phyloP scores from a whole-genome alignment of 2,329 filamentous ascomycete genomes.

The Diaporthe eres region DNA sequence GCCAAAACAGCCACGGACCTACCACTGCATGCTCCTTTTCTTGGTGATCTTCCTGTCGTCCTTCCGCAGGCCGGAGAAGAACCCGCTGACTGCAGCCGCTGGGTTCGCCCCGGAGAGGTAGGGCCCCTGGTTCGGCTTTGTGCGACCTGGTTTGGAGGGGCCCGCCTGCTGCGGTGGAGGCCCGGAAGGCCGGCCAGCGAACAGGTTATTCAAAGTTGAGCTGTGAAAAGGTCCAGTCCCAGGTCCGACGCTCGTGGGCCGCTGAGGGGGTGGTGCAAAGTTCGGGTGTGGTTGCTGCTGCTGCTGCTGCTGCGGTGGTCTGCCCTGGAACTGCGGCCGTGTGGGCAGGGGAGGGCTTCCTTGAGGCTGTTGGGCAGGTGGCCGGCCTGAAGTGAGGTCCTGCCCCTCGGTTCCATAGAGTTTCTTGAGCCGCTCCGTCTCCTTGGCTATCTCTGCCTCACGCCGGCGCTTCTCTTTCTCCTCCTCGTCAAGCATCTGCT shows the following conservation, averaged over 20 bases:
- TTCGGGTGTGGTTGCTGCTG: constrained; percentile 46
- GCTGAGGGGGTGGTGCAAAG: constrained; percentile 44
- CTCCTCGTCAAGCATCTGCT: constrained; percentile 77
- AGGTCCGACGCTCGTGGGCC: constrained; percentile 65
- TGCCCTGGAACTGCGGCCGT: constrained; percentile 40
- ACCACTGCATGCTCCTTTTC: constrained; percentile 54
- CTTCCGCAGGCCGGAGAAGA: constrained; percentile 46
- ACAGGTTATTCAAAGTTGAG: constrained; percentile 49
- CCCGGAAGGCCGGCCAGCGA: constrained; percentile 45
- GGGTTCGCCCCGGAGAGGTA: constrained; percentile 42
- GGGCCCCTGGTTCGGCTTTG: constrained; percentile 42
- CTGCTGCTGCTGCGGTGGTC: constrained; percentile 46
- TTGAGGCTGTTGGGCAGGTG: constrained; percentile 32
- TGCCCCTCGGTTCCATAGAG: constrained; percentile 74
- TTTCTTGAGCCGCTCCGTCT: constrained; percentile 84
- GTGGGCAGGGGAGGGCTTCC: constrained; percentile 42
- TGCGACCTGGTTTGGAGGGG: constrained; percentile 43
- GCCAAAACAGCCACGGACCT: constrained; percentile 22
- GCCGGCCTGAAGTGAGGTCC: constrained; percentile 50
- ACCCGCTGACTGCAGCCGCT: constrained; percentile 44
- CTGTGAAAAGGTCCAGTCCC: constrained; percentile 44
- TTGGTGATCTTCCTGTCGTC: constrained; percentile 49
- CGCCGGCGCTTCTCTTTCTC: constrained; percentile 70
- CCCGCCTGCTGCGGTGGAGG: constrained; percentile 43
- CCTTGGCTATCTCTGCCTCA: constrained; percentile 76